These are phyloP conservation scores for Melampsora larici-populina DNA, from an alignment of 1,284 basidiomycete genomes.

Conservation along the genomic window DNA sequence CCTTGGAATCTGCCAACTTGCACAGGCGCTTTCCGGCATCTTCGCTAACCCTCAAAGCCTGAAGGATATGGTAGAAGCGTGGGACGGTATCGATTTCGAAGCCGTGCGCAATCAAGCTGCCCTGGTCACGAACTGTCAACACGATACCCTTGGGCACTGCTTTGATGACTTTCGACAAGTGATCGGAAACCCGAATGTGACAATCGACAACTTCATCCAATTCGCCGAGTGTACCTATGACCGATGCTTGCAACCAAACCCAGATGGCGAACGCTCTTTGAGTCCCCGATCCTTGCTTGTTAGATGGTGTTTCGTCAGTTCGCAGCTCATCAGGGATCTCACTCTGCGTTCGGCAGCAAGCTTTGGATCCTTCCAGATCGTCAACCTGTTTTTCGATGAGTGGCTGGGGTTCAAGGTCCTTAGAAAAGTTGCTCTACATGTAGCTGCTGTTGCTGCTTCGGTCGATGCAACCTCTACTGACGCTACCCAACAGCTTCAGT, in stretches of 20 bases:
- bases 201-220: constrained; percentile 73
- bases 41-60: constrained; percentile 78
- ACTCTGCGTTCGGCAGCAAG: constrained; percentile 83
- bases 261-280: constrained; percentile 38
- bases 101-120: constrained; percentile 85
- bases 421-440: constrained; percentile 75
- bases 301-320: constrained; percentile 84
- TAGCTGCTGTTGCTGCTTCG: constrained; percentile 79
- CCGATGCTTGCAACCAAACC: constrained; percentile 74
- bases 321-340: constrained; percentile 80
- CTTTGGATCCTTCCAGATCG: constrained; percentile 81
- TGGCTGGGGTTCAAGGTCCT: constrained; percentile 84
- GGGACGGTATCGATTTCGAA: constrained; percentile 80
- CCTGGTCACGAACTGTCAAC: constrained; percentile 80
- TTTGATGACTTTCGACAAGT: constrained; percentile 76
- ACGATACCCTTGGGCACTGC: constrained; percentile 76
- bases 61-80: constrained; percentile 75
- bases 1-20: constrained; percentile 82
- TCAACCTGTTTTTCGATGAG: constrained; percentile 82
- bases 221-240: constrained; percentile 84
- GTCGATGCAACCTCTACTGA: constrained; percentile 59
- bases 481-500: neutral
- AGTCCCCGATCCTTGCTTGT: constrained; percentile 52
- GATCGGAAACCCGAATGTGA: constrained; percentile 68
- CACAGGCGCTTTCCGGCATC: constrained; percentile 76